phyloP scores from a whole-genome alignment of 805 yeast species.

The Deakozyma indianensis region DNA sequence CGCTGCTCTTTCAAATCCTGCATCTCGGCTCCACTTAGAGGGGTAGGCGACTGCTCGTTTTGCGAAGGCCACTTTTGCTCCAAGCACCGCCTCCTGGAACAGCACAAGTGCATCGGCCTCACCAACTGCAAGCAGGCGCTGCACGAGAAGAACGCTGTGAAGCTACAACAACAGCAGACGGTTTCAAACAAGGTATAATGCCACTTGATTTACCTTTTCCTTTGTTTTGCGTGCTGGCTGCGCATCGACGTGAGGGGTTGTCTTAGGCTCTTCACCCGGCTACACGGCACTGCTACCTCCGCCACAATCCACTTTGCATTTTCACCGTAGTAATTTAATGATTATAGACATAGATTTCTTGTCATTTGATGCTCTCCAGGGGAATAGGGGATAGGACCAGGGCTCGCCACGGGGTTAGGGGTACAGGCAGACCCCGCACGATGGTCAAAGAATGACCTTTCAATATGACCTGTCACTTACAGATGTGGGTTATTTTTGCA shows the following conservation, averaged over 20 bases:
- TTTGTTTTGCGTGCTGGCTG: too few relatives aligned
- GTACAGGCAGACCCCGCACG: too few relatives aligned
- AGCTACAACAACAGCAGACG: constrained; percentile 77
- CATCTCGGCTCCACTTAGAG: constrained; percentile 44
- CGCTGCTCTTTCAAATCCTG: constrained; percentile 44
- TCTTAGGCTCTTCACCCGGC: too few relatives aligned
- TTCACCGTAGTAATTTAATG: constrained; percentile 1
- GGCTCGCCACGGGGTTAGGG: too few relatives aligned
- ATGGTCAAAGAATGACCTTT: too few relatives aligned
- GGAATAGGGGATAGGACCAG: too few relatives aligned
- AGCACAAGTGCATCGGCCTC: constrained; percentile 66
- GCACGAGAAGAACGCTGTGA: constrained; percentile 74
- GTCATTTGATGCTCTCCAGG: too few relatives aligned
- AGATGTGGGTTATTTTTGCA: too few relatives aligned
- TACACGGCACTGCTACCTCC: too few relatives aligned
- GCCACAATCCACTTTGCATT: background rate
- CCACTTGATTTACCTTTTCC: too few relatives aligned
- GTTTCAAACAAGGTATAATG: constrained; percentile 52
- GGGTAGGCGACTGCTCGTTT: constrained; percentile 70
- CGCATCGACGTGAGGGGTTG: too few relatives aligned
- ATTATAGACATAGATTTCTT: constrained; percentile 12
- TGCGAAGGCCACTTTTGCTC: constrained; percentile 80
- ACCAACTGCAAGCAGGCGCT: constrained; percentile 68
- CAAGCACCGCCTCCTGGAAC: constrained; percentile 74
- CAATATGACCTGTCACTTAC: too few relatives aligned